A percentile compares a stretch with the other conserved stretches of the same genome.
These are phyloP conservation scores for Sporothrix sp. DNA, from an alignment of 2,329 filamentous ascomycete species.

Conservation along the genomic window DNA sequence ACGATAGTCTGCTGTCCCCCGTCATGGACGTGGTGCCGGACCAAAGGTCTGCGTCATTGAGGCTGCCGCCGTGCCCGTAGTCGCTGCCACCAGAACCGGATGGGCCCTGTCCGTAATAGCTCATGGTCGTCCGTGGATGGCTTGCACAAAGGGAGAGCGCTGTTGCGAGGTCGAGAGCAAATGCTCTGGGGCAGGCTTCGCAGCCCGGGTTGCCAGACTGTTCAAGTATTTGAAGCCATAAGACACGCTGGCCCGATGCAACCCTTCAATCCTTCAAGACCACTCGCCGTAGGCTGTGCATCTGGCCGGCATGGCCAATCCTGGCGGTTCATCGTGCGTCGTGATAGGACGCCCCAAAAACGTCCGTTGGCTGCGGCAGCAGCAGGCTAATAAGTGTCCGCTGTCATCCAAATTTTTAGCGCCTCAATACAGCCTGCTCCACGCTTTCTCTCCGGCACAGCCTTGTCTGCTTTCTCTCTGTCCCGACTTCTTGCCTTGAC, in stretches of 20 bases:
- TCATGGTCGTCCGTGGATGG: background rate
- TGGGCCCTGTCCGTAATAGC: background rate
- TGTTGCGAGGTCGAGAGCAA: no score
- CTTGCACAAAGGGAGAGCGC: no score
- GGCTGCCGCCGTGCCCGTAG: background rate
- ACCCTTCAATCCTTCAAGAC: background rate
- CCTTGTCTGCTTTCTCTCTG: no score
- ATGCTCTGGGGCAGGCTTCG: no score
- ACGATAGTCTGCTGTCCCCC: no score
- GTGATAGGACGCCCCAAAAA: background rate
- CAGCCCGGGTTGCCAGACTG: background rate
- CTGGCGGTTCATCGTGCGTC: background rate
- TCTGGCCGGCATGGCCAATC: background rate
- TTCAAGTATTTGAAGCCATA: background rate
- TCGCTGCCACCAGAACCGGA: background rate
- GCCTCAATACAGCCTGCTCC: no score
- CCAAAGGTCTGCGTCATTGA: background rate
- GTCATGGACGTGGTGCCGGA: background rate
- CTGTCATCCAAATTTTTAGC: no score
- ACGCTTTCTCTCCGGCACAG: no score
- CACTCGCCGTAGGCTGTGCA: background rate
- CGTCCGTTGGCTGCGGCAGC: background rate
- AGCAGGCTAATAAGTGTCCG: no score
- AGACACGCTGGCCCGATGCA: background rate
- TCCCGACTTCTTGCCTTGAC: background rate